A percentile compares a stretch with the other conserved stretches of the same genome.
These are phyloP conservation scores for Pseudocercospora macadamiae DNA, from an alignment of 2,329 filamentous ascomycete species.

Conservation along the genomic window DNA sequence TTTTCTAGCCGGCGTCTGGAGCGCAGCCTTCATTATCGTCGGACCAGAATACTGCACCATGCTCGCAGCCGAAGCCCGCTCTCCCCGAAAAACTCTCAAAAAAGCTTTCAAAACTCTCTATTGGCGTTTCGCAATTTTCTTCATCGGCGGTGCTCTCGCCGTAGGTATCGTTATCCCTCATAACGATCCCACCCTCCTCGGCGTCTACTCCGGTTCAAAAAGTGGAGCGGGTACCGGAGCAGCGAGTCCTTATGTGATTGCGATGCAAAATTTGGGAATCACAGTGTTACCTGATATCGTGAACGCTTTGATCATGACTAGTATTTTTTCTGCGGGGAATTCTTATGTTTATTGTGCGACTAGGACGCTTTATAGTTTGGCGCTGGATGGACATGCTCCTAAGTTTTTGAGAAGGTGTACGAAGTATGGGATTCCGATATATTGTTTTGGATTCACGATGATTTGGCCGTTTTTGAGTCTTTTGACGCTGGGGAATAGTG, in stretches of 20 bases:
- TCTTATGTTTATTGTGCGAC: conserved; percentile 56
- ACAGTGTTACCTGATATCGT: conserved; percentile 63
- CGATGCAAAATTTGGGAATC: conserved; percentile 62
- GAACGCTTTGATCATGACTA: conserved; percentile 68
- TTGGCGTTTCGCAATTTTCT: conserved; percentile 12
- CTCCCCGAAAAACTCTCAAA: conserved; percentile 22
- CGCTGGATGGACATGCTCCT: conserved; percentile 68
- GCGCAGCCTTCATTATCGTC: conserved; percentile 66
- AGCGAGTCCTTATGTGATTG: conserved; percentile 50
- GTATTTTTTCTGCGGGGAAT: conserved; percentile 62
- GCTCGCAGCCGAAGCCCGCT: conserved; percentile 21
- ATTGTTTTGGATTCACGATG: conserved; percentile 49
- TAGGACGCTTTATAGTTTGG: conserved; percentile 56
- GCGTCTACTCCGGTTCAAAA: conserved; percentile 4
- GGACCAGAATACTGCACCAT: conserved; percentile 20
- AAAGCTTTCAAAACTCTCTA: conserved; percentile 13
- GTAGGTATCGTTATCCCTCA: conserved; percentile 15
- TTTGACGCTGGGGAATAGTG: background rate
- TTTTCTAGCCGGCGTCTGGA: conserved; percentile 64
- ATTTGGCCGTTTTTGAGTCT: background rate
- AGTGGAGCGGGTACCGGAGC: conserved; percentile 35
- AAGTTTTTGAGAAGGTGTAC: conserved; percentile 47
- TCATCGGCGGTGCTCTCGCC: conserved; percentile 12
- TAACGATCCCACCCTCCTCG: conserved; percentile 13
- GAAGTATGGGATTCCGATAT: conserved; percentile 66